These are phyloP conservation scores for Blastobotrys indianensis DNA, from an alignment of 1,139 yeast species.

Conservation along the genomic window DNA sequence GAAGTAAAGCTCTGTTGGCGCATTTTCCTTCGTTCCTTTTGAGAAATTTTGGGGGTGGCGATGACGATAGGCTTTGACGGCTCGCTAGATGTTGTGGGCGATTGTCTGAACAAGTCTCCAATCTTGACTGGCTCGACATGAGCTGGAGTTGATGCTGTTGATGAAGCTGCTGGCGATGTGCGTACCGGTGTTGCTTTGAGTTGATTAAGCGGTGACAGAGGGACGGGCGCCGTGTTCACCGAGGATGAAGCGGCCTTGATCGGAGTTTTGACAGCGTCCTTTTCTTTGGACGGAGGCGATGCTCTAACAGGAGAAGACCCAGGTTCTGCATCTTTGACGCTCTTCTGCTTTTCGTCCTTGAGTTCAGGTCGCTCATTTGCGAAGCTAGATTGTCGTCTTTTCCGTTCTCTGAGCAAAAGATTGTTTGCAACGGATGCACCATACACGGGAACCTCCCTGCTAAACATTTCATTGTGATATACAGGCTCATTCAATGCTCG, in stretches of 20 bases:
- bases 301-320: too few species aligned
- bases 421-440: conserved; percentile 1
- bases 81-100: not conserved
- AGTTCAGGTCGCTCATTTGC: not conserved
- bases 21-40: conserved; percentile 46
- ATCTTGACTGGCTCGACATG: conserved; percentile 8
- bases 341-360: too few species aligned
- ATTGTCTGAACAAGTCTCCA: conserved; percentile 11
- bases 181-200: not conserved
- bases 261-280: not conserved
- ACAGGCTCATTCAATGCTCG: not conserved
- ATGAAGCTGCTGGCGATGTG: not conserved
- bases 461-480: conserved; percentile 1
- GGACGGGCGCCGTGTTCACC: not conserved
- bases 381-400: conserved; percentile 6
- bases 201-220: not conserved
- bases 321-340: too few species aligned
- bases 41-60: conserved; percentile 37
- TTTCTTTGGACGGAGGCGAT: not conserved
- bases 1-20: conserved; percentile 15
- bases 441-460: not conserved
- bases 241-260: not conserved
- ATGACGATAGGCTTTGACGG: conserved; percentile 5
- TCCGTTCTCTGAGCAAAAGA: not conserved
- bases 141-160: not conserved